Base-by-base conservation (phyloP, 331 rosid species). In the Pyracantha coccinea region DNA sequence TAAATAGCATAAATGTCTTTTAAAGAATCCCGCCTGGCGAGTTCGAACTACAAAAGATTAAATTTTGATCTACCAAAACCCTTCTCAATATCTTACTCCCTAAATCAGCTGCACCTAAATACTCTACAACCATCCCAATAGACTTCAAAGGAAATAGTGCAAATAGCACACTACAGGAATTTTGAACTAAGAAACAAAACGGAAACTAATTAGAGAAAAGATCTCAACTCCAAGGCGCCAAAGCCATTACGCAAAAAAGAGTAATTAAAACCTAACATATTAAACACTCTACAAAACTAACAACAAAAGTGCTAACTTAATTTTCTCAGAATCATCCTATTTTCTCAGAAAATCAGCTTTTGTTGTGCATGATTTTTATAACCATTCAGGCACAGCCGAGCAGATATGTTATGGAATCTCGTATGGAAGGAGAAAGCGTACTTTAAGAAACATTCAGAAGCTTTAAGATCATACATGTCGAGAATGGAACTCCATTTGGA, bases 381-480 rank as follows among this genome's bases (percentile, higher is more conserved):
- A 75, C 13, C 58, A 74, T 68, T 71, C 77, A 93, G 97, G 78
- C 82, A 88, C 59, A 87, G 82, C 79, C 90, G 97, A 75, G 92
- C 95, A 32, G 96, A 91, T 67, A 82, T 79, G 73, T 75, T 86
- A 75, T 81, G 83, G 45, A 86, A 80, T 83, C 78, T 91, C 83
- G 72, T 85, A 38, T 93, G 98, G 98, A 91, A 93, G 84, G 97
- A 93, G 89, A 81, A 83, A 82, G 95, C 82, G 74, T 88, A 91
- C 84, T 88, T 88, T 75, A 88, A 82, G 90, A 90, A 82, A 75
- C 95, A 88, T 78, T 90, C 93, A 70, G 77, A 80, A 8, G 87
- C 93, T 68, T 62, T 93, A 79, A 87, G 78, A 80, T 75, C 83
- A 38, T 91, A 89, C 25, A 89, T 89, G 97, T 82, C 92, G 15